These are phyloP conservation scores for Paraglomus brasilianum DNA, from an alignment of 192 early-diverging fungal species.

Conservation along the genomic window DNA sequence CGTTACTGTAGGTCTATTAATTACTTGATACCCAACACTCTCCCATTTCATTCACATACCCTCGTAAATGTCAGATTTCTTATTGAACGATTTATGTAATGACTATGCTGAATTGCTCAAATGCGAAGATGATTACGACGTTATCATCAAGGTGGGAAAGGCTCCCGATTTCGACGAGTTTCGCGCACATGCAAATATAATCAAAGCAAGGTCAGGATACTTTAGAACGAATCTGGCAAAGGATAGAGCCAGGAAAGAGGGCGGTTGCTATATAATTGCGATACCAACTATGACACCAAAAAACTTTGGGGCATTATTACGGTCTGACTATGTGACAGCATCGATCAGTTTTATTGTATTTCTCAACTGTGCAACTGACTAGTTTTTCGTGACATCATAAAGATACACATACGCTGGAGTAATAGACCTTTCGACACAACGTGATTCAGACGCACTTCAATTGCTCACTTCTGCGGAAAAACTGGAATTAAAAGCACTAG, in stretches of 20 bases:
- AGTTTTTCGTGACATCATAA: too few species aligned
- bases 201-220: slow-evolving; percentile 8
- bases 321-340: background rate
- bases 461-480: background rate
- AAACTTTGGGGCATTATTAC: slow-evolving; percentile 7
- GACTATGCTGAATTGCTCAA: slow-evolving; percentile 9
- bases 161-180: background rate
- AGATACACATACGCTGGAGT: slow-evolving; percentile 9
- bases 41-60: too few species aligned
- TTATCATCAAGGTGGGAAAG: slow-evolving; percentile 8
- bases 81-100: background rate
- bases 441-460: background rate
- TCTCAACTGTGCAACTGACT: too few species aligned
- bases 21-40: too few species aligned
- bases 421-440: background rate
- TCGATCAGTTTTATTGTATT: background rate
- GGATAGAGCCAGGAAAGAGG: background rate
- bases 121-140: slow-evolving; percentile 8
- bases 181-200: slow-evolving; percentile 12
- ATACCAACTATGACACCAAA: slow-evolving; percentile 4
- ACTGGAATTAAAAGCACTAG: background rate
- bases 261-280: background rate
- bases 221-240: slow-evolving; percentile 12
- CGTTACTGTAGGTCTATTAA: too few species aligned
- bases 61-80: background rate